Conservation (phyloP, 768 basidiomycete species). For the Lactarius vividus region DNA sequence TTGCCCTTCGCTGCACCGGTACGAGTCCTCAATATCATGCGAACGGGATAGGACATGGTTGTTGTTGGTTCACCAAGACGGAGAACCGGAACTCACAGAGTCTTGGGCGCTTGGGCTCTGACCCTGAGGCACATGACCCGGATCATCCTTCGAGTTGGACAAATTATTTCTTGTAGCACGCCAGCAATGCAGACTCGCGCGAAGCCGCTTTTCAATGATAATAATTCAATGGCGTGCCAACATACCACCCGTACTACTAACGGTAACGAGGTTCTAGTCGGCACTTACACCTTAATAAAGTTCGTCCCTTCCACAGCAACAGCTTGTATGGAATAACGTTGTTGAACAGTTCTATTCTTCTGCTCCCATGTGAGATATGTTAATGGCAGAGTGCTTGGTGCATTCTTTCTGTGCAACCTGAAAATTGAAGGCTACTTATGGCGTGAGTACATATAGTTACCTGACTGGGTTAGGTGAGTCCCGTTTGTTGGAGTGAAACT, state of each 20-base stretch:
- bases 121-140: not conserved
- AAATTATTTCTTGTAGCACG: not conserved
- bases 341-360: not conserved
- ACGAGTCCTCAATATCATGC: not conserved
- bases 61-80: constrained; percentile 1
- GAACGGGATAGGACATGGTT: constrained; percentile 15
- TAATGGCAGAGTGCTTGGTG: not conserved
- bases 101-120: not conserved
- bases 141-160: too few relatives aligned
- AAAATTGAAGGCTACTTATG: not conserved
- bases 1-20: not conserved
- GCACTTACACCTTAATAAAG: not conserved
- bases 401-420: not conserved
- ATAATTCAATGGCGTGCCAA: not conserved
- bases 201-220: not conserved
- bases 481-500: not conserved
- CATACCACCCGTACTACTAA: not conserved
- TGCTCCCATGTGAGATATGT: not conserved
- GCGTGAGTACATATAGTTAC: not conserved
- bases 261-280: not conserved
- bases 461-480: not conserved
- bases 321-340: not conserved
- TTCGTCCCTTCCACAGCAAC: not conserved
- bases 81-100: not conserved
- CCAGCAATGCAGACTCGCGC: not conserved